Base-by-base conservation (phyloP, 2,329 filamentous ascomycete species). In the Fusarium chaquense region DNA sequence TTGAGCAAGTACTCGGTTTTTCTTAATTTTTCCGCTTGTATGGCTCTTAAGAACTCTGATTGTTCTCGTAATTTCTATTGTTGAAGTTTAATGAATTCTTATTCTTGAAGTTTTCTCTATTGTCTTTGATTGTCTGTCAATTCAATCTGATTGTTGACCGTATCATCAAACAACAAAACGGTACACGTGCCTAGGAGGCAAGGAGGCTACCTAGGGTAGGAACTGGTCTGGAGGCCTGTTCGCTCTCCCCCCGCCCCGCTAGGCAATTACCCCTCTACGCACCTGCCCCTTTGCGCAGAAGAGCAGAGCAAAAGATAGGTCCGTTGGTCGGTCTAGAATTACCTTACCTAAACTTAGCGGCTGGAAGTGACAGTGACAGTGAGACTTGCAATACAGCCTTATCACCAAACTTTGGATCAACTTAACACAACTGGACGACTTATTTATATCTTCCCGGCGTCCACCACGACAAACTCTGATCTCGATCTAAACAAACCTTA, bases 221-320 rank as follows among this genome's bases (percentile, higher is more conserved):
- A 30, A 24, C 54, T 57, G 41, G 49, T 30, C 30, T 46, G 33
- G 47, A 45, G 60, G 28, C 36, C 32, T 59, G 45, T 35, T 44
- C 38, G 20, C 24, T 62, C 32, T 52, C 40, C 51, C 57, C 57
- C 60, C 49, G 47, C 67, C 58, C 60, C 63, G 63, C 59, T 66
- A 68, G 58, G 59, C 65, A 63, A 66, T 71, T 73, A 71, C 72
- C 72, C 72, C 72, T 75, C 72, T 56, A 67, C 69, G 62, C 62
- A 65, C 46, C 33, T 64, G 54, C 68, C 56, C 67, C 51, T 65
- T 70, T 68, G 62, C 68, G 55, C 63, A 69, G 56, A 69, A 35
- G 67, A 71, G 51, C 20, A 46, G 8, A 35, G 22, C 9, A 47
- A 13, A 22, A 28, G 40, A 26, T 47, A 36, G 41, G 20, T 63